Conservation (phyloP, 177 flowering plant species). For the Telopea speciosissima region DNA sequence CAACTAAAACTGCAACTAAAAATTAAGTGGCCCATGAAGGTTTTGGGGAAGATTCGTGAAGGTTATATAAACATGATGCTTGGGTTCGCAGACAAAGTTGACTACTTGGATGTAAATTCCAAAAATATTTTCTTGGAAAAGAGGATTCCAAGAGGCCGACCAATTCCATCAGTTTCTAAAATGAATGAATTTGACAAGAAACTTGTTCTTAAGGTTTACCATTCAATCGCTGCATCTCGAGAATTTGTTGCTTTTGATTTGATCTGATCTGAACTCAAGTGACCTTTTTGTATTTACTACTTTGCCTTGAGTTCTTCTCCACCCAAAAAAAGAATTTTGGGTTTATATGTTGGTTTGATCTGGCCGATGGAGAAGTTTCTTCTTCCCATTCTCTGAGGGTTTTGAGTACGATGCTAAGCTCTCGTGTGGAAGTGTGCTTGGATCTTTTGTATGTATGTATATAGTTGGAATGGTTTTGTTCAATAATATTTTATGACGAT, state of each 20-base stretch:
- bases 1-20: conserved; percentile 20
- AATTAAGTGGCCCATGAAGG: conserved; percentile 28
- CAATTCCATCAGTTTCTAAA: conserved; percentile 7
- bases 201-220: conserved; percentile 38
- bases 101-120: conserved; percentile 11
- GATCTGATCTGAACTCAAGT: too few species aligned
- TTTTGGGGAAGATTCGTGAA: conserved; percentile 29
- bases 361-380: too few species aligned
- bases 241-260: conserved; percentile 11
- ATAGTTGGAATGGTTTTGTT: too few species aligned
- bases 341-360: too few species aligned
- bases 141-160: conserved; percentile 24
- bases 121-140: conserved; percentile 20
- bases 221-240: conserved; percentile 30
- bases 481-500: too few species aligned
- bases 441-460: too few species aligned
- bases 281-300: too few species aligned
- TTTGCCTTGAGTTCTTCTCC: too few species aligned
- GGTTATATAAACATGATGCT: conserved; percentile 41
- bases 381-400: too few species aligned
- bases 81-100: conserved; percentile 23
- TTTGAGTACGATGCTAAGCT: too few species aligned
- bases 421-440: too few species aligned
- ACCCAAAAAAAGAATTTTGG: too few species aligned
- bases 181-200: conserved; percentile 26